Conservation (phyloP, 805 yeast genomes). For the Ogataea pilisensis region DNA sequence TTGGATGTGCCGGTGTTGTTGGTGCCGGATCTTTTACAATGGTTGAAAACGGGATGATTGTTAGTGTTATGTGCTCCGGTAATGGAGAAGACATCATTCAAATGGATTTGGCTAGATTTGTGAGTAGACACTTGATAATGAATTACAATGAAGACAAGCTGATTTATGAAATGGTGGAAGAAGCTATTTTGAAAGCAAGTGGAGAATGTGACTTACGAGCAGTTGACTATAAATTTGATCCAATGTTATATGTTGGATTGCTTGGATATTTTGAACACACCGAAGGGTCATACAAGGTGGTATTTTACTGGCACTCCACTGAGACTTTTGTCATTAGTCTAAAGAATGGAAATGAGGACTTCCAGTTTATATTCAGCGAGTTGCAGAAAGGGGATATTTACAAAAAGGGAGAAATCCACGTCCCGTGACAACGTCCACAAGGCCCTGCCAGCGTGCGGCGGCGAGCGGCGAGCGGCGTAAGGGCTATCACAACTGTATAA, state of each 20-base stretch:
- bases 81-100: constrained; percentile 53
- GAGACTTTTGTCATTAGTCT: constrained; percentile 22
- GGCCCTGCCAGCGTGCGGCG: no score
- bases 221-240: constrained; percentile 9
- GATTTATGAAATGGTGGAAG: constrained; percentile 18
- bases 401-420: constrained; percentile 5
- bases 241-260: constrained; percentile 23
- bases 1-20: constrained; percentile 50
- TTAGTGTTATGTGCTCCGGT: constrained; percentile 41
- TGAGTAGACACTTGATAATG: constrained; percentile 18
- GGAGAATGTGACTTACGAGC: constrained; percentile 17
- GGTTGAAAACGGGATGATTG: constrained; percentile 16
- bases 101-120: constrained; percentile 37
- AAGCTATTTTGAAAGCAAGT: constrained; percentile 11
- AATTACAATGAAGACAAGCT: constrained; percentile 5
- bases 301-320: constrained; percentile 26
- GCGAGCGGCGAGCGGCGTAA: no score
- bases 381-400: constrained; percentile 8
- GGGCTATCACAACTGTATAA: not conserved
- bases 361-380: constrained; percentile 9
- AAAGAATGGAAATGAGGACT: constrained; percentile 1
- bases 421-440: no score
- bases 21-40: constrained; percentile 41
- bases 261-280: constrained; percentile 19
- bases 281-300: constrained; percentile 4